These are phyloP conservation scores for Cicer arietinum DNA, from an alignment of 306 rosid genomes.

Conservation along the genomic window DNA sequence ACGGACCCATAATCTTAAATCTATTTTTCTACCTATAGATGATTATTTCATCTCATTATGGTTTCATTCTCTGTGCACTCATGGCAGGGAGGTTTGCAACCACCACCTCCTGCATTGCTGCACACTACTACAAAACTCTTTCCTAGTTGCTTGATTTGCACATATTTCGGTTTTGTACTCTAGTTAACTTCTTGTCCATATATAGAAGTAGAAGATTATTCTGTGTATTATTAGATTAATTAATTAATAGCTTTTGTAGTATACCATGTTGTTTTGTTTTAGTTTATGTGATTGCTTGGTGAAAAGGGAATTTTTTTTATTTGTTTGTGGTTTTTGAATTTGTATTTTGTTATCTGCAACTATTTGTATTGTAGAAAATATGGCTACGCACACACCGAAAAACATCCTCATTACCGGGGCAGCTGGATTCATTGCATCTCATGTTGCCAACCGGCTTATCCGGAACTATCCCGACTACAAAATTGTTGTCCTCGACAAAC, in stretches of 20 bases:
- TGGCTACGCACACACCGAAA: constrained; percentile 82
- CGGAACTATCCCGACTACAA: constrained; percentile 77
- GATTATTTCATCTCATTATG: constrained; percentile 19
- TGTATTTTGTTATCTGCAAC: background rate
- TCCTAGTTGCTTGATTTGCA: constrained; percentile 23
- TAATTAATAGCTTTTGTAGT: background rate
- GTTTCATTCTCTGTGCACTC: background rate
- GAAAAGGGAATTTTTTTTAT: background rate
- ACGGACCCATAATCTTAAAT: too few relatives aligned
- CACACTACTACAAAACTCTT: background rate
- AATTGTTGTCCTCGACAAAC: constrained; percentile 92
- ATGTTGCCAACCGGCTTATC: constrained; percentile 87
- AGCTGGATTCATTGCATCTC: constrained; percentile 95
- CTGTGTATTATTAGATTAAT: background rate
- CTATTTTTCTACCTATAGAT: background rate
- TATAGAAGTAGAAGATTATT: constrained; percentile 7
- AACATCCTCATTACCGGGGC: constrained; percentile 94
- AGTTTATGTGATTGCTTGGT: constrained; percentile 4
- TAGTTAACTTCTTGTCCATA: background rate
- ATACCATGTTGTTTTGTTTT: constrained; percentile 26
- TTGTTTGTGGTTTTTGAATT: constrained; percentile 21
- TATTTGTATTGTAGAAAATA: constrained; percentile 50
- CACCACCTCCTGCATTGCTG: too few relatives aligned
- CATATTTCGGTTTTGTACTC: background rate
- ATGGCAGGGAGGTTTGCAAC: background rate